Evolutionary conservation across 148 eudicot genomes (phyloP).

Genomic region (Vaccinium vitisidaea): DNA sequence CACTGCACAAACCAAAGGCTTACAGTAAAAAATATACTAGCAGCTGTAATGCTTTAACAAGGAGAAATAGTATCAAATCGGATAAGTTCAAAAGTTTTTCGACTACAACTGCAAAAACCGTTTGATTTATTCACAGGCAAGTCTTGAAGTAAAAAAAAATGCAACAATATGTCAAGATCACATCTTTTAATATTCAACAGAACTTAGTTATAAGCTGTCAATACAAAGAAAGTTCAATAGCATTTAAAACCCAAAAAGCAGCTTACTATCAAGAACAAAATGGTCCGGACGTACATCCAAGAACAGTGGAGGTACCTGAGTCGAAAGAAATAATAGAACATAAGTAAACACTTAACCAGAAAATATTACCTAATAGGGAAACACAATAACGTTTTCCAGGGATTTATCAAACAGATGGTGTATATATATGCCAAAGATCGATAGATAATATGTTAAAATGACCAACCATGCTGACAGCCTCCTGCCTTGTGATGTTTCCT

Average conservation of each 20-base stretch:
- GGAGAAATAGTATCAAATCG: background rate
- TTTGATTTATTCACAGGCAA: background rate
- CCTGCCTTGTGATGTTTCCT: constrained; percentile 97
- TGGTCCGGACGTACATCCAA: constrained; percentile 88
- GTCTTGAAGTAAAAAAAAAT: background rate
- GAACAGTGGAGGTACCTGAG: constrained; percentile 92
- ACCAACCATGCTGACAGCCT: constrained; percentile 98
- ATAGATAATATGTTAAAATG: constrained; percentile 18
- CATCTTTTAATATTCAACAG: background rate
- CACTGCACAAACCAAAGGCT: constrained; percentile 52
- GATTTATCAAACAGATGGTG: background rate
- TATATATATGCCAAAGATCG: background rate
- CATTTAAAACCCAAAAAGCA: constrained; percentile 5
- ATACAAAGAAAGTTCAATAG: background rate
- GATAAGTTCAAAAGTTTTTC: background rate
- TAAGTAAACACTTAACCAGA: background rate
- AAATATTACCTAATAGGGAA: background rate
- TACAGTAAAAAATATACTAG: constrained; percentile 20
- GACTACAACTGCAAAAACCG: background rate
- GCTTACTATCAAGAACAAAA: constrained; percentile 96
- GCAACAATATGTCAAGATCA: background rate
- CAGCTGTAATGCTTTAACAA: background rate
- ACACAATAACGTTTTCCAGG: background rate
- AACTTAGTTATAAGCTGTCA: background rate
- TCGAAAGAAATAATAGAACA: constrained; percentile 8